Evolutionary conservation across 1,139 yeast genomes (phyloP).

Genomic region (Saccharomyces hybrid): DNA sequence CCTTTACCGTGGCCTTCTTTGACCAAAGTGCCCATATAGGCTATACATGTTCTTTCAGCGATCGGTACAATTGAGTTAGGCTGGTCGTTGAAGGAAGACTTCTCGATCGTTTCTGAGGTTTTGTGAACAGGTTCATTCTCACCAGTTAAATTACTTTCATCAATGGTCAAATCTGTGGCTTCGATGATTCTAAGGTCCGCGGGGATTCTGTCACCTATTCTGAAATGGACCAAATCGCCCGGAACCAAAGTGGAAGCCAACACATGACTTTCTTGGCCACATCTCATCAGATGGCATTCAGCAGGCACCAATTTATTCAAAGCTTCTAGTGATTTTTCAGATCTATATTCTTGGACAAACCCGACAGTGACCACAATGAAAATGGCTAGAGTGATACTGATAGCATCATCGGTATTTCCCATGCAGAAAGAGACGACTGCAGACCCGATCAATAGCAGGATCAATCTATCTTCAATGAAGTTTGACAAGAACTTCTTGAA

Average conservation of each 20-base stretch:
- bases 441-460: conserved; percentile 76
- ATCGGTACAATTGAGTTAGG: conserved; percentile 40
- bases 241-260: conserved; percentile 85
- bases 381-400: conserved; percentile 81
- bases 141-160: conserved; percentile 90
- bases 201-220: conserved; percentile 91
- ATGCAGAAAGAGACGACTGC: conserved; percentile 76
- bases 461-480: conserved; percentile 84
- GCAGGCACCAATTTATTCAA: conserved; percentile 89
- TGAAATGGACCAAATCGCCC: conserved; percentile 82
- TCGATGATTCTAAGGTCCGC: conserved; percentile 81
- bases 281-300: conserved; percentile 80
- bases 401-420: conserved; percentile 91
- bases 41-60: conserved; percentile 65
- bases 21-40: conserved; percentile 92
- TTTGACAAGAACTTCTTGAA: conserved; percentile 61
- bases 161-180: conserved; percentile 71
- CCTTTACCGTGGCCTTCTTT: conserved; percentile 93
- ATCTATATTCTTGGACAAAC: conserved; percentile 89
- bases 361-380: conserved; percentile 90
- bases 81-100: conserved; percentile 24
- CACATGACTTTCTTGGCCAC: conserved; percentile 65
- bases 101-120: conserved; percentile 34
- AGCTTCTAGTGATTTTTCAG: conserved; percentile 89
- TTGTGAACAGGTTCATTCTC: conserved; percentile 83